Base-by-base conservation (phyloP, 1,284 basidiomycete genomes). In the Phlebopus sp. region DNA sequence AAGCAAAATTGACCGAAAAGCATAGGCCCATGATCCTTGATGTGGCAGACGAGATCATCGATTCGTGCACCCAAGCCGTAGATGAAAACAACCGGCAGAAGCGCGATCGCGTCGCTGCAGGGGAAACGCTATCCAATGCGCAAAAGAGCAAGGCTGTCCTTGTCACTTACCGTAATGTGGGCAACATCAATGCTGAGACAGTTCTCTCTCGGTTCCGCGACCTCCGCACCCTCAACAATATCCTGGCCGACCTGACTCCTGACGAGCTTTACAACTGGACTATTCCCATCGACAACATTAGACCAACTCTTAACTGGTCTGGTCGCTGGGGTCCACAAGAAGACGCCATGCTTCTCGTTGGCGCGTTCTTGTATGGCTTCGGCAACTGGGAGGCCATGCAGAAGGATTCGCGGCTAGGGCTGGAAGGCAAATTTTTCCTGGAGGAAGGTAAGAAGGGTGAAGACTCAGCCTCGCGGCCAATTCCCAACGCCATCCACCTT, bases 181-280 rank as follows among this genome's bases (percentile, higher is more conserved):
- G 86, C 49, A 92, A 92, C 59, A 93, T 99, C 76, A 99, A 99
- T 65, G 97, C 97, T 15, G 96, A 98, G 68, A 99, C 97, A 0
- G 89, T 97, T 34, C 79, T 97, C 44, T 91, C 90, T 15, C 84
- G 97, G 31, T 79, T 92, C 67, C 86, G 90, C 43, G 95, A 97
- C 66, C 81, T 99, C 46, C 87, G 86, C 51, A 89, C 97, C 35
- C 76, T 99, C 29, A 91, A 86, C 68, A 85, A 90, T 62, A 84
- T 92, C 56, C 79, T 96, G 53, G 81, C 78, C 51, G 79, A 83
- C 23, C 67, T 88, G 35, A 45, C 50, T 15, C 17, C 49, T 7
- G 80, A 86, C 15, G 87, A 97, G 54, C 75, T 83, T 1, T 86
- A 90, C 66, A 76, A 77, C 51, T 99, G 95, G 90, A 64, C 74